phyloP scores from a whole-genome alignment of 371 early-diverging fungal species.

The Mortierella sp. region DNA sequence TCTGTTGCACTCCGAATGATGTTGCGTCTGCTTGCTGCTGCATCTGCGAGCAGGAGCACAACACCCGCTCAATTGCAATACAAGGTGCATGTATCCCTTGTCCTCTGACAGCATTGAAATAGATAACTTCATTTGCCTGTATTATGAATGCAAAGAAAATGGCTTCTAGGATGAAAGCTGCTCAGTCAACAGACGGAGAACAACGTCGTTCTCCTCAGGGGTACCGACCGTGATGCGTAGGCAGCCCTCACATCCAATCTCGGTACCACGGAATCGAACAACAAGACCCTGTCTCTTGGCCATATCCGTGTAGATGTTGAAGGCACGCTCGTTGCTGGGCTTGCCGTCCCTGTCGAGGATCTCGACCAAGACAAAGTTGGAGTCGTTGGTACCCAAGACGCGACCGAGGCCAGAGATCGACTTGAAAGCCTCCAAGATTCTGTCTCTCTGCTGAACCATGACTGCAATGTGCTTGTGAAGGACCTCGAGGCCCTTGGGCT shows the following conservation, averaged over 20 bases:
- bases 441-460: conserved; percentile 75
- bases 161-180: conserved; percentile 47
- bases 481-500: conserved; percentile 73
- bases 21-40: not conserved
- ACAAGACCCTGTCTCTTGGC: conserved; percentile 90
- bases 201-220: conserved; percentile 78
- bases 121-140: not conserved
- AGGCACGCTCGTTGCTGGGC: conserved; percentile 82
- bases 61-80: not conserved
- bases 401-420: conserved; percentile 71
- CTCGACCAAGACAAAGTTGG: conserved; percentile 94
- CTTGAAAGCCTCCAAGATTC: conserved; percentile 71
- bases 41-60: not conserved
- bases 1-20: not conserved
- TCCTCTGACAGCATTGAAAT: not conserved
- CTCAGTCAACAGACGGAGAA: conserved; percentile 64
- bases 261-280: conserved; percentile 93
- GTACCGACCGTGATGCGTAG: conserved; percentile 96
- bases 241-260: conserved; percentile 93
- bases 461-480: conserved; percentile 73
- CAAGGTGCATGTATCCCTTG: not conserved
- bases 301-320: conserved; percentile 81
- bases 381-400: conserved; percentile 89
- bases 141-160: not conserved
- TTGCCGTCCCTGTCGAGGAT: conserved; percentile 74